Conservation (phyloP, 768 basidiomycete species). For the Kwoniella sp. region DNA sequence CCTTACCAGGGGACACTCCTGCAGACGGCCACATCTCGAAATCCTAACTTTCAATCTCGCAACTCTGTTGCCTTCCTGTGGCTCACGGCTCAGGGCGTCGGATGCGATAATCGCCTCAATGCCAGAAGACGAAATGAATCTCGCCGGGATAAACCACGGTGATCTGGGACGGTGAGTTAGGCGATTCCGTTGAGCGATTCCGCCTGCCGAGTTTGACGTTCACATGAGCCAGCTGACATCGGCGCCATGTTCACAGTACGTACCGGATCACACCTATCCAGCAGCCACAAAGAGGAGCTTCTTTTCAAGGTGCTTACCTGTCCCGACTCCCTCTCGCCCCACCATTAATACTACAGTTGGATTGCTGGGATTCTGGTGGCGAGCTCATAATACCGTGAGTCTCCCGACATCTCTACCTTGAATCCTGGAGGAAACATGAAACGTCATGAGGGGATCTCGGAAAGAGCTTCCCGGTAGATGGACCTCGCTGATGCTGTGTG, state of each 20-base stretch:
- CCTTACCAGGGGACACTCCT: no score
- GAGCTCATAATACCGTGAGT: slow-evolving; percentile 75
- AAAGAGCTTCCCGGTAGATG: no score
- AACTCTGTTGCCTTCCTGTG: no score
- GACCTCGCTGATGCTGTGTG: no score
- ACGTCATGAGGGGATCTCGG: no score
- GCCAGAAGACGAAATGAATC: slow-evolving; percentile 29
- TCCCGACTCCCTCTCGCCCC: slow-evolving; percentile 80
- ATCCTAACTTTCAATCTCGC: no score
- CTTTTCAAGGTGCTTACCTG: slow-evolving; percentile 68
- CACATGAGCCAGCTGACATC: background rate
- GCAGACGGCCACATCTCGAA: no score
- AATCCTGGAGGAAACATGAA: no score
- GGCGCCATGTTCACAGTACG: slow-evolving; percentile 45
- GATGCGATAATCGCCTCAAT: background rate
- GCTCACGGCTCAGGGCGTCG: no score
- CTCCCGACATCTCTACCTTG: no score
- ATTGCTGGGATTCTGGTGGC: slow-evolving; percentile 67
- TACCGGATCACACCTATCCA: slow-evolving; percentile 83
- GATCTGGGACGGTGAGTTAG: slow-evolving; percentile 30
- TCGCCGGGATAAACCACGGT: slow-evolving; percentile 32
- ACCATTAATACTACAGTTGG: slow-evolving; percentile 74
- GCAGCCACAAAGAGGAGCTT: slow-evolving; percentile 74
- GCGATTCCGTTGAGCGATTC: no score
- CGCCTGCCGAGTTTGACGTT: background rate